A percentile compares a stretch with the other conserved stretches of the same genome.
Evolutionary conservation across 1,284 basidiomycete species (phyloP).

Genomic region (Taiwanofungus camphoratus): DNA sequence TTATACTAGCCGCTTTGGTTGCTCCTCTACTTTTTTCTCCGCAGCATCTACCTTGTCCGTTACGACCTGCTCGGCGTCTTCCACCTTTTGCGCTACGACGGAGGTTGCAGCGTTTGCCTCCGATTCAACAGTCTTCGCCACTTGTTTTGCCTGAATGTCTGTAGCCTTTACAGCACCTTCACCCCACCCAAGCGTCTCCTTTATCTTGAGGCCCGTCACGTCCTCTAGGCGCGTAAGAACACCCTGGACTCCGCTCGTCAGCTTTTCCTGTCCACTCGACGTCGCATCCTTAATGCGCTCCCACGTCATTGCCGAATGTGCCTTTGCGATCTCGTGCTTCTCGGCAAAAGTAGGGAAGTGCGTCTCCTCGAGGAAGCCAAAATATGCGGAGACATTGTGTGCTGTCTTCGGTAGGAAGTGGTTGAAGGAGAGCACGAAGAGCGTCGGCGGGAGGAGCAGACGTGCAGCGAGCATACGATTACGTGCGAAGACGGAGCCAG

Average conservation of each 20-base stretch:
- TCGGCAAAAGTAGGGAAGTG: slow-evolving; percentile 65
- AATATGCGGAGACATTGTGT: slow-evolving; percentile 60
- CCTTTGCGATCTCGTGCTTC: slow-evolving; percentile 63
- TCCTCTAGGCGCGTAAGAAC: slow-evolving; percentile 60
- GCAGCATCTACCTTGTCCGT: slow-evolving; percentile 7
- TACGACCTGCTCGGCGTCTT: slow-evolving; percentile 18
- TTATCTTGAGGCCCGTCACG: slow-evolving; percentile 66
- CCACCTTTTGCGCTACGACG: slow-evolving; percentile 13
- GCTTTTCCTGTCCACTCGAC: slow-evolving; percentile 26
- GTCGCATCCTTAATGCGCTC: slow-evolving; percentile 27
- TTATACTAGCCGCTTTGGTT: slow-evolving; percentile 13
- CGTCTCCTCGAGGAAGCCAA: slow-evolving; percentile 64
- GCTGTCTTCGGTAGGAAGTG: slow-evolving; percentile 83
- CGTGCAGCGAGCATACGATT: slow-evolving; percentile 66
- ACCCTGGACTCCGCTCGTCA: slow-evolving; percentile 42
- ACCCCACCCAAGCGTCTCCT: slow-evolving; percentile 50
- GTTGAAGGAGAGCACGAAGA: slow-evolving; percentile 59
- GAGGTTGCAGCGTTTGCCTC: slow-evolving; percentile 10
- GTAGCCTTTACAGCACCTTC: slow-evolving; percentile 8
- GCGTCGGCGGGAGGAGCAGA: slow-evolving; percentile 62
- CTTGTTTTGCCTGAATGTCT: slow-evolving; percentile 9
- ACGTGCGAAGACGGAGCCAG: slow-evolving; percentile 80
- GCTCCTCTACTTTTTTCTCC: slow-evolving; percentile 9
- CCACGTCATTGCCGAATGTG: slow-evolving; percentile 53
- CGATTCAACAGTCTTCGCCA: slow-evolving; percentile 14